phyloP scores from a whole-genome alignment of 805 yeast species.

The Lipomyces spencermartinsiae region DNA sequence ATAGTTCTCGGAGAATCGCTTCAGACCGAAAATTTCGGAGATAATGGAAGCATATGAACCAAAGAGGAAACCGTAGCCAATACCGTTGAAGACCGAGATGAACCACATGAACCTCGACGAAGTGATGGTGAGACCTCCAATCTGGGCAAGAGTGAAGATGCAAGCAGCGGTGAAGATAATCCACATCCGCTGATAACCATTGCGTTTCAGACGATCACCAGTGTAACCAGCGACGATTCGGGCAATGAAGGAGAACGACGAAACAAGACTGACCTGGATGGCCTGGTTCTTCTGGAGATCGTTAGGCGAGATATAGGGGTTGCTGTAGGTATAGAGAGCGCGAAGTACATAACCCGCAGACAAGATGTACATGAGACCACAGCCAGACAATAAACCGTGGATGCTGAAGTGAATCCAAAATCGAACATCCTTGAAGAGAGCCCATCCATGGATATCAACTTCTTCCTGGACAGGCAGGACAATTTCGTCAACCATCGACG shows the following conservation, averaged over 20 bases:
- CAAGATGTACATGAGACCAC: conserved; percentile 77
- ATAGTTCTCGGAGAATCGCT: conserved; percentile 72
- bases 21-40: conserved; percentile 76
- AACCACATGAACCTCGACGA: conserved; percentile 52
- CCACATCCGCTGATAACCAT: conserved; percentile 57
- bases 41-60: conserved; percentile 77
- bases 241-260: conserved; percentile 71
- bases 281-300: conserved; percentile 65
- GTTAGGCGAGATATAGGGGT: conserved; percentile 36
- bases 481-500: conserved; percentile 30
- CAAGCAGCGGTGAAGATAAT: conserved; percentile 60
- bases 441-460: conserved; percentile 38
- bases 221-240: conserved; percentile 66
- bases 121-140: conserved; percentile 52
- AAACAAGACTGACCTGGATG: conserved; percentile 72
- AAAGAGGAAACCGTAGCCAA: conserved; percentile 75
- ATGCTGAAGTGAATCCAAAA: conserved; percentile 61
- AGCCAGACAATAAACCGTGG: conserved; percentile 64
- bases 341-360: conserved; percentile 74
- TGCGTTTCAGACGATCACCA: conserved; percentile 64
- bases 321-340: conserved; percentile 48
- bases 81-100: conserved; percentile 65
- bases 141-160: conserved; percentile 58
- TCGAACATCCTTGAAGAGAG: conserved; percentile 35
- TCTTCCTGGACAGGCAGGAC: conserved; percentile 21